Base-by-base conservation (phyloP, 2,329 filamentous ascomycete species). In the Botrytis squamosa region DNA sequence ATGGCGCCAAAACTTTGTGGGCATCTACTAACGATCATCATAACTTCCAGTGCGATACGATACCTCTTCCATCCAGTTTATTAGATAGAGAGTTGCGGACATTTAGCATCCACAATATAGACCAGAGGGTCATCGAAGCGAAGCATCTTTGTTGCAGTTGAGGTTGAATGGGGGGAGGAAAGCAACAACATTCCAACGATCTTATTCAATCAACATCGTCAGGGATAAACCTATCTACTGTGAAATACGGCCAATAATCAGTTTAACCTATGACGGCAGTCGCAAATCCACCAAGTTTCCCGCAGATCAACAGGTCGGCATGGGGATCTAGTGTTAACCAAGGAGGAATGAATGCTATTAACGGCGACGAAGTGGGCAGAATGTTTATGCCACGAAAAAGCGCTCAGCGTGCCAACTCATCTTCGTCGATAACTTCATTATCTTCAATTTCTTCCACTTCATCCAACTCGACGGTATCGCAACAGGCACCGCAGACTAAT, bases 361-460 rank as follows among this genome's bases (percentile, higher is more conserved):
- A 92, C 84, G 85, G 91, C 82, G 94, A 97, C 85, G 93, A 97
- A 84, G 90, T 92, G 77, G 90, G 92, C 84, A 91, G 92, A 83
- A 95, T 97, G 89, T 93, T 97, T 83, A 91, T 93, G 88, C 93
- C 93, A 81, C 93, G 94, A 79, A 98, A 97, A 85, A 91, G 88
- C 81, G 87, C 94, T 75, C 93, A 95, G 82, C 91, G 95, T 82
- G 92, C 92, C 80, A 97, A 94, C 86, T 98, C 95, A 52, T 96
- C 94, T 74, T 97, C 94, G 6, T 97, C 95, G 64, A 87, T 97
- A 76, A 92, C 93, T 22, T 89, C 90, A 68, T 88, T 85, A 59
- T 84, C 86, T 2, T 91, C 89, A 59, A 84, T 84, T 73, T 88
- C 88, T 1, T 91, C 89, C 46, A 84, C 84, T 73, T 88, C 88